These are phyloP conservation scores for Colletotrichum somersetense DNA, from an alignment of 2,329 filamentous ascomycete species.

Conservation along the genomic window DNA sequence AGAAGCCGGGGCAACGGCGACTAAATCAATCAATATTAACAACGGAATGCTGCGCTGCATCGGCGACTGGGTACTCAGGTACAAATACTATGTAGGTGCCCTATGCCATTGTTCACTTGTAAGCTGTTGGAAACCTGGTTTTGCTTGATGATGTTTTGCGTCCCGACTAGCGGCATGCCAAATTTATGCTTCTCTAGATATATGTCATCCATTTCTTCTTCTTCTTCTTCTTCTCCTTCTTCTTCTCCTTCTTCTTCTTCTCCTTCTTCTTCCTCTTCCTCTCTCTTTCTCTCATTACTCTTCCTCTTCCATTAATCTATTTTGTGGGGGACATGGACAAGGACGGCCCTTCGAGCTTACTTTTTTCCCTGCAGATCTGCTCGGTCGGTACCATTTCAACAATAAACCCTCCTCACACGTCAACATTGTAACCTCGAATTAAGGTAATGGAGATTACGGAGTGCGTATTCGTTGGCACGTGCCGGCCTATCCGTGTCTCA, in stretches of 20 bases:
- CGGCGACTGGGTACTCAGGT: too few species aligned
- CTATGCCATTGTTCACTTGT: too few species aligned
- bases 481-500: not conserved
- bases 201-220: not conserved
- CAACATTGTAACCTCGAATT: not conserved
- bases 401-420: not conserved
- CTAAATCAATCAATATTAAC: not conserved
- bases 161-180: not conserved
- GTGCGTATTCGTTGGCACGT: not conserved
- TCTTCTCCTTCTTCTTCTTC: not conserved
- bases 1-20: slow-evolving; percentile 19
- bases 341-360: not conserved
- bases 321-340: not conserved
- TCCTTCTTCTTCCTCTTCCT: too few species aligned
- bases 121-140: not conserved
- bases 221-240: fast-evolving
- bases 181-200: not conserved
- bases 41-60: slow-evolving; percentile 5
- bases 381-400: not conserved
- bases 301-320: too few species aligned
- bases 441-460: not conserved
- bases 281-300: too few species aligned
- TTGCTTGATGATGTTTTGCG: not conserved
- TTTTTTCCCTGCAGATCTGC: not conserved
- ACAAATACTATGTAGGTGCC: not conserved